phyloP scores from a whole-genome alignment of 2,329 filamentous ascomycete genomes.

The Aspergillus pseudonomiae region DNA sequence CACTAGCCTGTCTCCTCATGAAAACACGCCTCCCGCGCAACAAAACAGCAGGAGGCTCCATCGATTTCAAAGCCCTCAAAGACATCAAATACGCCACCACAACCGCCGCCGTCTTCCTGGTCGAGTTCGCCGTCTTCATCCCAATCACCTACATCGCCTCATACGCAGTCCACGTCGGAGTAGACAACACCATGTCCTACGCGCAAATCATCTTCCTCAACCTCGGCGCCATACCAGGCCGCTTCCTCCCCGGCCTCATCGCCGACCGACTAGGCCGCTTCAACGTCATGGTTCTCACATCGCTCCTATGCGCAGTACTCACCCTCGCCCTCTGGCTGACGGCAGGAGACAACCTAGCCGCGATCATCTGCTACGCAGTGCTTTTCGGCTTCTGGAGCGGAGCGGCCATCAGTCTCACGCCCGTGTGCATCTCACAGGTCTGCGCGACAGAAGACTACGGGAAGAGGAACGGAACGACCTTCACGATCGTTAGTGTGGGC shows the following conservation, averaged over 20 bases:
- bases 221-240: slow-evolving; percentile 35
- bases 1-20: slow-evolving; percentile 24
- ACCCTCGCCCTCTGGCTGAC: slow-evolving; percentile 28
- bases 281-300: slow-evolving; percentile 35
- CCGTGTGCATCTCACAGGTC: slow-evolving; percentile 34
- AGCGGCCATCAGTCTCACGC: slow-evolving; percentile 31
- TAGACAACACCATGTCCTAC: slow-evolving; percentile 31
- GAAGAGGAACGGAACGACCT: slow-evolving; percentile 27
- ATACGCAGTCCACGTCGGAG: slow-evolving; percentile 31
- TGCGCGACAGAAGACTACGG: slow-evolving; percentile 32
- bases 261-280: slow-evolving; percentile 40
- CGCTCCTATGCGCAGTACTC: slow-evolving; percentile 20
- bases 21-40: slow-evolving; percentile 28
- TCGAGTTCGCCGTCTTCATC: slow-evolving; percentile 41
- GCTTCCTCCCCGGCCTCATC: slow-evolving; percentile 35
- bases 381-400: slow-evolving; percentile 30
- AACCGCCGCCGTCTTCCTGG: slow-evolving; percentile 35
- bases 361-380: slow-evolving; percentile 20
- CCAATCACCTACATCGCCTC: slow-evolving; percentile 40
- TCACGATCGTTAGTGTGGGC: slow-evolving; percentile 25
- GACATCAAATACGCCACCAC: slow-evolving; percentile 31
- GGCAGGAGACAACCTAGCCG: slow-evolving; percentile 11
- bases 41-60: slow-evolving; percentile 16
- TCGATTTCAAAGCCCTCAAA: slow-evolving; percentile 28
- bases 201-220: slow-evolving; percentile 37